Evolutionary conservation across 148 eudicot species (phyloP).

Genomic region (Rhododendron williamsianum): DNA sequence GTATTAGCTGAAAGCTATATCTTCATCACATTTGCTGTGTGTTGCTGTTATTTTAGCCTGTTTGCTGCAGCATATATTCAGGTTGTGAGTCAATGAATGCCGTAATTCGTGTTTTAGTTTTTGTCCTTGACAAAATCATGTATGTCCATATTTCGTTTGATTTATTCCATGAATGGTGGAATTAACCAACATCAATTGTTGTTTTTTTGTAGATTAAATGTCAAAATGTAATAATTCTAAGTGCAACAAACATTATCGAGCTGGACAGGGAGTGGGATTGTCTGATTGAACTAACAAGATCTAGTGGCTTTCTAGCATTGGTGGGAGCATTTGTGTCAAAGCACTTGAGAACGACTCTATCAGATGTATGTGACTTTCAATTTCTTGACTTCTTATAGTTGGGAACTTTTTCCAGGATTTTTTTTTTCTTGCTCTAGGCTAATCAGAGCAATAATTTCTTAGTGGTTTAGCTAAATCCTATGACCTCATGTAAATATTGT

Average conservation of each 20-base stretch:
- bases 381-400: neutral
- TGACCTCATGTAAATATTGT: neutral
- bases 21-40: neutral
- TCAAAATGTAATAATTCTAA: constrained; percentile 63
- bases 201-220: constrained; percentile 67
- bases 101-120: neutral
- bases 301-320: constrained; percentile 36
- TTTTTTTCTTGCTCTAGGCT: neutral
- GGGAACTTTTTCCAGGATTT: neutral
- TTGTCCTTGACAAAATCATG: neutral
- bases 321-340: constrained; percentile 59
- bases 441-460: neutral
- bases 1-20: neutral
- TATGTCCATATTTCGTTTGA: neutral
- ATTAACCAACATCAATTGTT: constrained; percentile 10
- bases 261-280: constrained; percentile 76
- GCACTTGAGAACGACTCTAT: constrained; percentile 48
- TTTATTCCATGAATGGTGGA: neutral
- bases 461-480: neutral
- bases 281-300: constrained; percentile 53
- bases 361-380: constrained; percentile 53
- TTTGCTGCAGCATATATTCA: neutral
- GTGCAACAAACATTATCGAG: constrained; percentile 72
- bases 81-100: neutral
- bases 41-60: neutral